Percentiles rank a stretch among this genome's conserved stretches.
Evolutionary conservation across 1,139 yeast genomes (phyloP).

Genomic region (Pichia sp.): DNA sequence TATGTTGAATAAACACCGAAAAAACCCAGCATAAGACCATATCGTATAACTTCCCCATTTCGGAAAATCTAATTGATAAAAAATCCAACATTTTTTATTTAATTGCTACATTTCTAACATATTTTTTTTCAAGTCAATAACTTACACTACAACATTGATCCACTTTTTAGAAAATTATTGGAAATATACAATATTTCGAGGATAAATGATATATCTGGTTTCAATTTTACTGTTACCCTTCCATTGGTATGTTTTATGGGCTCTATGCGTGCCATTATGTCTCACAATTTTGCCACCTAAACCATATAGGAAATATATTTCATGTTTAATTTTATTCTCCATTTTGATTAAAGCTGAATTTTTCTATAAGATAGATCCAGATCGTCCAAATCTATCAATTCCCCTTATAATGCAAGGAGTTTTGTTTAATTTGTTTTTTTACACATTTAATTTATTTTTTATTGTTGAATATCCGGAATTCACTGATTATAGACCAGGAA

Average conservation of each 20-base stretch:
- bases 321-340: conserved; percentile 10
- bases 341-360: conserved; percentile 11
- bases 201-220: neutral
- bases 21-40: too few species aligned
- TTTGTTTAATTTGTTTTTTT: conserved; percentile 11
- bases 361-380: conserved; percentile 5
- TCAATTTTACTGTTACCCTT: conserved; percentile 2
- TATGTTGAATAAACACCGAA: too few species aligned
- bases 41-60: too few species aligned
- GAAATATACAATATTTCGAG: too few species aligned
- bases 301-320: conserved; percentile 13
- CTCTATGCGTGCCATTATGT: conserved; percentile 1
- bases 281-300: conserved; percentile 16
- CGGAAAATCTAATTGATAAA: too few species aligned
- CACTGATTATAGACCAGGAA: conserved; percentile 10
- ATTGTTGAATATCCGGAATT: conserved; percentile 18
- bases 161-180: too few species aligned
- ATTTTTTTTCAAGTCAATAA: too few species aligned
- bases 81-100: too few species aligned
- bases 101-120: too few species aligned
- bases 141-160: too few species aligned
- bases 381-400: neutral
- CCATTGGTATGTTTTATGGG: conserved; percentile 12
- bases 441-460: conserved; percentile 13
- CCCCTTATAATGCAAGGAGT: conserved; percentile 15